These are phyloP conservation scores for Globisporangium yorkense DNA, from an alignment of 352 stramenopile genomes.

Conservation along the genomic window DNA sequence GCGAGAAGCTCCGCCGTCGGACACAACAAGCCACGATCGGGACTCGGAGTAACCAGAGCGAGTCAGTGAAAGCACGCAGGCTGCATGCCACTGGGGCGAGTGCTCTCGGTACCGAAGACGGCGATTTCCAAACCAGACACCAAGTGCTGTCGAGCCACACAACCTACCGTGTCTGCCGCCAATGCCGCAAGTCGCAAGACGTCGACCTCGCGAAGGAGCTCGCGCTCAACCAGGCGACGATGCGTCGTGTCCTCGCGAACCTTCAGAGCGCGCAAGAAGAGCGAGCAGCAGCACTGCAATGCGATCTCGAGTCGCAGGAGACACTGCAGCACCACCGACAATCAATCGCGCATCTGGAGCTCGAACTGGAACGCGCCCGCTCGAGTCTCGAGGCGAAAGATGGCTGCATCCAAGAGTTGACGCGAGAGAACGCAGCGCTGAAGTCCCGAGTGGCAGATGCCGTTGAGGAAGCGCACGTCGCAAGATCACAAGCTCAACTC, in stretches of 20 bases:
- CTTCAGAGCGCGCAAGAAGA: slow-evolving; percentile 20
- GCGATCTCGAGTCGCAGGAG: slow-evolving; percentile 1
- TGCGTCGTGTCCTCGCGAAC: slow-evolving; percentile 19
- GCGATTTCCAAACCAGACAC: not conserved
- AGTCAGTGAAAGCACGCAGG: not conserved
- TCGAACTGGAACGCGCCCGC: slow-evolving; percentile 1
- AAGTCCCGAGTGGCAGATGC: slow-evolving; percentile 2
- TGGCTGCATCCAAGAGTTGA: not conserved
- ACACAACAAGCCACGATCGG: not conserved
- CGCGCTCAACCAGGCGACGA: slow-evolving; percentile 16
- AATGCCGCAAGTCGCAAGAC: slow-evolving; percentile 25
- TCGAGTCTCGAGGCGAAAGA: not conserved
- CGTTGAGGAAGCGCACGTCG: slow-evolving; percentile 6
- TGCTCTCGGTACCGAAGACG: not conserved
- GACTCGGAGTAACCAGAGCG: not conserved
- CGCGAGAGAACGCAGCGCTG: slow-evolving; percentile 2
- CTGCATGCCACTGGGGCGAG: too few relatives aligned
- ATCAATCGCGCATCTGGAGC: slow-evolving; percentile 4
- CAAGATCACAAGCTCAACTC: not conserved
- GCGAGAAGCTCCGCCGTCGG: not conserved
- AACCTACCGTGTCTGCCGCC: slow-evolving; percentile 22
- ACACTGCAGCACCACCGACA: slow-evolving; percentile 2
- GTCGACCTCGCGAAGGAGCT: slow-evolving; percentile 30
- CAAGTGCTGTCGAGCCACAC: not conserved
- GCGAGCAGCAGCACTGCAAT: not conserved